These are phyloP conservation scores for Rhazya stricta DNA, from an alignment of 257 asterid genomes.

Conservation along the genomic window DNA sequence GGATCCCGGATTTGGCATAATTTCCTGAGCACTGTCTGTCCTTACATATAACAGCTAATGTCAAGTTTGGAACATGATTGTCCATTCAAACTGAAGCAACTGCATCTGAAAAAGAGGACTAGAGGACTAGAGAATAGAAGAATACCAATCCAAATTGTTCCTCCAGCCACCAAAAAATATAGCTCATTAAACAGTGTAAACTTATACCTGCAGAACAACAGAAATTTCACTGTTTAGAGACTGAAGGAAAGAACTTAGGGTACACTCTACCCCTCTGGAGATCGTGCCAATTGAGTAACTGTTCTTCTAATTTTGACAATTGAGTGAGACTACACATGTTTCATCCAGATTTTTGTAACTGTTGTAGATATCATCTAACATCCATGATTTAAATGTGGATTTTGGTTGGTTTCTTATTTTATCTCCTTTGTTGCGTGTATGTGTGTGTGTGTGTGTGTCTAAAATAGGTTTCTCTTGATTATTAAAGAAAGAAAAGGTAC, in stretches of 20 bases:
- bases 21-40: neutral
- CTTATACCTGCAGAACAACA: slow-evolving; percentile 71
- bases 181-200: slow-evolving; percentile 97
- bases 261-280: neutral
- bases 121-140: slow-evolving; percentile 17
- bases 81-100: neutral
- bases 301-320: neutral
- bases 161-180: slow-evolving; percentile 95
- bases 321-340: neutral
- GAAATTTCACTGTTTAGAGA: neutral
- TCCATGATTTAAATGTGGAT: neutral
- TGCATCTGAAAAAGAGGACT: slow-evolving; percentile 2
- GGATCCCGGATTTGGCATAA: neutral
- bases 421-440: neutral
- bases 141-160: slow-evolving; percentile 97
- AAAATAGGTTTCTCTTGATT: neutral
- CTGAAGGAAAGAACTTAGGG: neutral
- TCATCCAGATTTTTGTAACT: neutral
- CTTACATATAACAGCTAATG: neutral
- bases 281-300: neutral
- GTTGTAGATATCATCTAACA: neutral
- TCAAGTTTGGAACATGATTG: neutral
- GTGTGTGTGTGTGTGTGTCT: too few species aligned
- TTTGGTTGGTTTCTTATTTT: neutral
- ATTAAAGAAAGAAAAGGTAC: too few species aligned